phyloP scores from a whole-genome alignment of 2,329 filamentous ascomycete species.

The Xylaria sp. region DNA sequence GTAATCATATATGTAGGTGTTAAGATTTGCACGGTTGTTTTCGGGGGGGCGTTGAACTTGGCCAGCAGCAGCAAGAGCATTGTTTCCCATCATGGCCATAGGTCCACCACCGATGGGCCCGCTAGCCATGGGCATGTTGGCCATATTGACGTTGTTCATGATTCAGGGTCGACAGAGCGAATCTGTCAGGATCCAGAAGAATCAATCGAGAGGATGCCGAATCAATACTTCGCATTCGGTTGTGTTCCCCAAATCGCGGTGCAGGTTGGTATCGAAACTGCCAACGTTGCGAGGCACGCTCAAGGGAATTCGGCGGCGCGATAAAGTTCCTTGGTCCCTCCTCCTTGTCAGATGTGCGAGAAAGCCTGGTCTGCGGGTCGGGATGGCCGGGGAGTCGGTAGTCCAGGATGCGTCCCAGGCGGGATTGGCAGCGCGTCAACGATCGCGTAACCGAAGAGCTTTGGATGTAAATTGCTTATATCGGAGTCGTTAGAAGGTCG shows the following conservation, averaged over 20 bases:
- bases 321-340: conserved; percentile 11
- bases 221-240: conserved; percentile 46
- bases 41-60: conserved; percentile 52
- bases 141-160: conserved; percentile 76
- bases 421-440: conserved; percentile 40
- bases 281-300: conserved; percentile 17
- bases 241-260: conserved; percentile 33
- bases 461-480: conserved; percentile 17
- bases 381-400: conserved; percentile 35
- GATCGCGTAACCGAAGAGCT: conserved; percentile 32
- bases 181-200: conserved; percentile 50
- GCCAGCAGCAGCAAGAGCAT: conserved; percentile 52
- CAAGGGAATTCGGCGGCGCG: conserved; percentile 26
- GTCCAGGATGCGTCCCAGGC: conserved; percentile 37
- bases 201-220: conserved; percentile 44
- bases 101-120: conserved; percentile 70
- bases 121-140: conserved; percentile 74
- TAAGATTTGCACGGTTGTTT: conserved; percentile 69
- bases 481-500: conserved; percentile 10
- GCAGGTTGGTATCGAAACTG: conserved; percentile 20
- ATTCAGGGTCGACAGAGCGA: conserved; percentile 53
- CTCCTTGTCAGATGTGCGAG: conserved; percentile 28
- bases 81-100: conserved; percentile 75
- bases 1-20: conserved; percentile 92
- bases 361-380: conserved; percentile 27